A percentile compares a stretch with the other conserved stretches of the same genome.
Conservation (phyloP, 805 yeast species). For the Wickerhamiella vanderwaltii region DNA sequence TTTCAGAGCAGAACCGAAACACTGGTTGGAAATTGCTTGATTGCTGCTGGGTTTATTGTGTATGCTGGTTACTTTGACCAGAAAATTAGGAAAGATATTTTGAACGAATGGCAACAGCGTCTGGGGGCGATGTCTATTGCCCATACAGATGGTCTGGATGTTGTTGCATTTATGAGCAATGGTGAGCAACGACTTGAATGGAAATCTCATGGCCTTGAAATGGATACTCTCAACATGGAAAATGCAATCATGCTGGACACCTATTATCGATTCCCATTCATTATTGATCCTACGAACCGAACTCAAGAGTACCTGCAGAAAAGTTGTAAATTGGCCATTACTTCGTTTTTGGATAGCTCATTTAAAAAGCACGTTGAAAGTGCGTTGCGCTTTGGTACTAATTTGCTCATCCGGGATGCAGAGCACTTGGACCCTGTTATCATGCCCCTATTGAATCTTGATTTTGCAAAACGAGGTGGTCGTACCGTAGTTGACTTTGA, state of each 20-base stretch:
- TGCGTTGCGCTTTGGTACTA: conserved; percentile 72
- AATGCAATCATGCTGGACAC: conserved; percentile 45
- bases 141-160: conserved; percentile 25
- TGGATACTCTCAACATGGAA: conserved; percentile 50
- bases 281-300: conserved; percentile 61
- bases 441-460: conserved; percentile 47
- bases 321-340: conserved; percentile 22
- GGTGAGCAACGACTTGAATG: conserved; percentile 37
- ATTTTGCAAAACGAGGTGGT: conserved; percentile 56
- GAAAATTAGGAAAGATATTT: conserved; percentile 31
- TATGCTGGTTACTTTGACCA: conserved; percentile 53
- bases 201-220: conserved; percentile 41
- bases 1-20: conserved; percentile 37
- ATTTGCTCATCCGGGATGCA: conserved; percentile 61
- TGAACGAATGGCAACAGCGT: conserved; percentile 28
- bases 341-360: conserved; percentile 62
- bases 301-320: conserved; percentile 33
- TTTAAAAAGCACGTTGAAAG: conserved; percentile 62
- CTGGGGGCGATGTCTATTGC: conserved; percentile 28
- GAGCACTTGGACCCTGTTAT: conserved; percentile 70
- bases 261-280: conserved; percentile 36
- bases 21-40: conserved; percentile 51
- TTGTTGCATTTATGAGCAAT: conserved; percentile 26
- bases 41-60: conserved; percentile 48
- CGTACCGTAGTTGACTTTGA: conserved; percentile 52